A percentile compares a stretch with the other conserved stretches of the same genome.
Evolutionary conservation across 495 filamentous ascomycete species (phyloP).

Genomic region (Lindgomyces ingoldianus): DNA sequence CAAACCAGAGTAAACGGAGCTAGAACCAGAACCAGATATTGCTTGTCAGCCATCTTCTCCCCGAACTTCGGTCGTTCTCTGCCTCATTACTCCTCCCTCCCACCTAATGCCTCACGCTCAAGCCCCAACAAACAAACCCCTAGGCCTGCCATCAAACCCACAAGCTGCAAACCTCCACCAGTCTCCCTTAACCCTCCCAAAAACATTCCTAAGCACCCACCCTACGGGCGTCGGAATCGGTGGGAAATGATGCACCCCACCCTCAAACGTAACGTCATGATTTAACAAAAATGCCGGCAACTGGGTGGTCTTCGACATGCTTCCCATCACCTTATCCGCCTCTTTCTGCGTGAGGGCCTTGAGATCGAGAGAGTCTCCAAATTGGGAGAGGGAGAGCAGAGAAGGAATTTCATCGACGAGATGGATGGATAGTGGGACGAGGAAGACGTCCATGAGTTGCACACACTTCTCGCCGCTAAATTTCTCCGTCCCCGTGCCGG

Average conservation of each 20-base stretch:
- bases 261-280: conserved; percentile 29
- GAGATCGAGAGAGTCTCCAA: conserved; percentile 16
- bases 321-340: conserved; percentile 17
- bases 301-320: conserved; percentile 24
- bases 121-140: conserved; percentile 6
- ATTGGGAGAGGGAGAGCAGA: conserved; percentile 15
- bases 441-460: conserved; percentile 26
- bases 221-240: conserved; percentile 5
- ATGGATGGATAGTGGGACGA: conserved; percentile 11
- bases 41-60: not conserved
- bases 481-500: not conserved
- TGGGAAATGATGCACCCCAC: conserved; percentile 25
- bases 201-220: conserved; percentile 12
- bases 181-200: conserved; percentile 4
- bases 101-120: not conserved
- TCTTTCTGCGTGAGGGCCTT: conserved; percentile 13
- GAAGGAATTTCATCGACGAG: conserved; percentile 28
- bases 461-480: not conserved
- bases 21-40: too few relatives aligned
- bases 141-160: conserved; percentile 22
- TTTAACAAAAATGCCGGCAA: conserved; percentile 30
- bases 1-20: too few relatives aligned
- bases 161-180: conserved; percentile 34
- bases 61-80: not conserved
- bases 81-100: too few relatives aligned